Evolutionary conservation across 768 basidiomycete genomes (phyloP), one percentile per base, ranked within the genome.

Genomic region (Serendipita sp.): DNA sequence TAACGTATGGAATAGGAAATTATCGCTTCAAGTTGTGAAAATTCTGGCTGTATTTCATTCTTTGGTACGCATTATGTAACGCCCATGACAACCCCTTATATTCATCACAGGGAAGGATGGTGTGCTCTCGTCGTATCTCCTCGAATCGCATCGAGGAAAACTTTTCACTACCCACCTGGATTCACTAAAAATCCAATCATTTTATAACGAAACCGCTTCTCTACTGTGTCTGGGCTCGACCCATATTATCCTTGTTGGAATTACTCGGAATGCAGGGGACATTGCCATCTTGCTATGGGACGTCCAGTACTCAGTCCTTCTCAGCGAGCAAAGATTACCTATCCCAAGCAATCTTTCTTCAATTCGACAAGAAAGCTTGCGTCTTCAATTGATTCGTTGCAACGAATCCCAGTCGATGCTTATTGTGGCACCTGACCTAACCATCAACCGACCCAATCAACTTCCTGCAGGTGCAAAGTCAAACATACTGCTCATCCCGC

Each of bases 201-300:
- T 60, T 35, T 10, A 30, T 32, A 60, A 24, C 35, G 16, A n/a
- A n/a, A 5, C 28, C 56, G 45, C 30, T 38, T 76, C 80, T 2
- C 63, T 80, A 3, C 72, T 83, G 3, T 77, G 85, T 2, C 71
- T 86, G 15, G 78, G 79, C 0, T 80, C 84, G 0, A 84, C 83
- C 0, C 77, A 83, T 54, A 80, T 82, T 53, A 76, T 87, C 47
- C 77, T 88, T 8, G 80, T 80, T 45, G 77, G 75, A 32, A 38
- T 68, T 30, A 69, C 71, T 2, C 68, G 75, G 4, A 71, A 77
- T 0, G 69, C 75, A 11, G 70, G 74, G 38, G 80, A 81, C 65
- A 75, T 86, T 63, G 74, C 75, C 15, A 72, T 87, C 34, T 80
- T 84, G 16, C 71, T 87, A 34, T 87, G 86, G 85, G 86, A 88